Percentiles rank a stretch among this genome's conserved stretches.
These are phyloP conservation scores for Abelmoschus esculentus DNA, from an alignment of 345 rosid genomes.

Conservation along the genomic window DNA sequence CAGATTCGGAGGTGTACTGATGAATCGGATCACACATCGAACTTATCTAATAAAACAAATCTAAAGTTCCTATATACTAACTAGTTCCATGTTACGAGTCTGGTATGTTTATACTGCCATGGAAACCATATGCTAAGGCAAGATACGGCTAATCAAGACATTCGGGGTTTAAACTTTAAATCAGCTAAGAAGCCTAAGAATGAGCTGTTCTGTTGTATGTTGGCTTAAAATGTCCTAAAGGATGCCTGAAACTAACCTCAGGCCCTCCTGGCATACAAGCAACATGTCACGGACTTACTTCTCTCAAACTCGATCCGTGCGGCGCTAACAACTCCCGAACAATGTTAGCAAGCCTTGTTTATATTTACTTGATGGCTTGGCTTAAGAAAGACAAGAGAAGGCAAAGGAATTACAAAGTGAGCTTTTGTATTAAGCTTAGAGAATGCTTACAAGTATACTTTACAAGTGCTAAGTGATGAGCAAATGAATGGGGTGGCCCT, in stretches of 20 bases:
- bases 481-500: too few relatives aligned
- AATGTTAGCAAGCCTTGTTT: too few relatives aligned
- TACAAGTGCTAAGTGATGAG: too few relatives aligned
- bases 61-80: background rate
- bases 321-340: too few relatives aligned
- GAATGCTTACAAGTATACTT: too few relatives aligned
- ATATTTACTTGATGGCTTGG: too few relatives aligned
- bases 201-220: background rate
- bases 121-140: background rate
- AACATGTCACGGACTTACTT: conserved; percentile 7
- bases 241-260: conserved; percentile 47
- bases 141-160: background rate
- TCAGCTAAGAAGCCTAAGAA: background rate
- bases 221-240: background rate
- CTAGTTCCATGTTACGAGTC: background rate
- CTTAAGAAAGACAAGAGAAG: too few relatives aligned
- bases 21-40: background rate
- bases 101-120: background rate
- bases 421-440: too few relatives aligned
- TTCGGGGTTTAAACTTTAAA: too few relatives aligned
- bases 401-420: too few relatives aligned
- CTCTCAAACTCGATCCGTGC: too few relatives aligned
- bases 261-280: conserved; percentile 93
- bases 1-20: background rate
- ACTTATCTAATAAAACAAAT: too few relatives aligned